A percentile compares a stretch with the other conserved stretches of the same genome.
Conservation (phyloP, 192 early-diverging fungal genomes). For the Umbelopsis isabellina region DNA sequence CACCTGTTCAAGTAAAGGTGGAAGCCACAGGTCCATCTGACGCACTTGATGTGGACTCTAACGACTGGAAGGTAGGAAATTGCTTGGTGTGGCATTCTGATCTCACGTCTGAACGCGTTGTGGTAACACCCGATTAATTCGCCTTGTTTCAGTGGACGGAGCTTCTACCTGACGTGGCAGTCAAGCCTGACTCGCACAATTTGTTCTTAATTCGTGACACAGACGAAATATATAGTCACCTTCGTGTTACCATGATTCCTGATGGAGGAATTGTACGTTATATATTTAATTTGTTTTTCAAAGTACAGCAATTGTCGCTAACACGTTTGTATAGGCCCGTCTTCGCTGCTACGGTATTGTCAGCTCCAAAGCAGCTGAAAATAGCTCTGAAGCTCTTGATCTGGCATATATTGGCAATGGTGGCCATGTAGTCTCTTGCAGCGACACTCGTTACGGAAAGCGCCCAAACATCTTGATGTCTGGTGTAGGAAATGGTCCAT, state of each 20-base stretch:
- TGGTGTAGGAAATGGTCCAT: constrained; percentile 61
- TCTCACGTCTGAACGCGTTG: not conserved
- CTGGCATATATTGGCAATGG: constrained; percentile 66
- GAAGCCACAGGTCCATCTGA: constrained; percentile 48
- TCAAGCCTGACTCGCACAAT: constrained; percentile 23
- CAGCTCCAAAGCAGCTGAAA: constrained; percentile 41
- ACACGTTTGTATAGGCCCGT: constrained; percentile 46
- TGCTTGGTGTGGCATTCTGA: not conserved
- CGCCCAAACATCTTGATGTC: constrained; percentile 75
- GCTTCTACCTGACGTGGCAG: constrained; percentile 19
- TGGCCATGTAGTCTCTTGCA: constrained; percentile 59
- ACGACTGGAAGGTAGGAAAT: not conserved
- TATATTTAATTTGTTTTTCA: not conserved
- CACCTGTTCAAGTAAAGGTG: constrained; percentile 74
- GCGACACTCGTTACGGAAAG: constrained; percentile 44
- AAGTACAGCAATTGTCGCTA: not conserved
- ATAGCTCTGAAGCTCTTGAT: constrained; percentile 52
- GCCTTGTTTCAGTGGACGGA: constrained; percentile 20
- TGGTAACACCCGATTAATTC: not conserved
- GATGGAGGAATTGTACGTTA: constrained; percentile 10
- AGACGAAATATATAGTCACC: constrained; percentile 14
- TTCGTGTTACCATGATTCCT: constrained; percentile 17
- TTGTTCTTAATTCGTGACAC: constrained; percentile 26
- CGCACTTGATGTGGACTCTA: not conserved
- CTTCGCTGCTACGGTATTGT: constrained; percentile 68